Evolutionary conservation across 306 rosid species (phyloP), one percentile per base, ranked within the genome.

Genomic region (Chamaecrista fasciculata): DNA sequence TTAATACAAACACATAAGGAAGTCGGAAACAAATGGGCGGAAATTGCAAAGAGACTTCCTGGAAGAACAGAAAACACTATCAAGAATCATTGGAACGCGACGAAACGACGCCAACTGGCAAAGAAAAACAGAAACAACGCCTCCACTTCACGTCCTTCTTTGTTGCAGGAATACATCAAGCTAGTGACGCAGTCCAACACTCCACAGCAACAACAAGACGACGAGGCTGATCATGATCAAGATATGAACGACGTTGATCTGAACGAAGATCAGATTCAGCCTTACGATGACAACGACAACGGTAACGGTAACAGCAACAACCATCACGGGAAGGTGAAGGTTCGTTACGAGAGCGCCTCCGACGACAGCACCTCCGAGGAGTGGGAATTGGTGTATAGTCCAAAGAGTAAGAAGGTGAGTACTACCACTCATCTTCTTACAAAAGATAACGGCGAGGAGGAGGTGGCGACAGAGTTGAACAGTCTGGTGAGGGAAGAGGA

Each of bases 31-130:
- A 75, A 57, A 11, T 90, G 94, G 96, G 83, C 91, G 0, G 81
- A 85, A 57, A 90, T 90, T 4, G 86, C 94, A 0, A 79, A 62
- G 25, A 58, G 64, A 21, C 6, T 87, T n/a, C 81, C 81, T 0
- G 91, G 89, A 0, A 36, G 94, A 19, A 76, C 85, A 0, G 94
- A 85, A 21, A 90, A 87, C 80, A 59, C 79, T 0, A 76, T 87
- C 2, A 90, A 90, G 65, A 90, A 90, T 20, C 91, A 75, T 14
- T 87, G 88, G 94, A 85, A 87, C 19, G 79, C 86, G 14, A 83
- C 88, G 2, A 87, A 78, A 71, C 43, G 94, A 0, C 76, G 83
- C 58, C 79, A 64, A 2, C 55, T 50, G 53, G 31, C 85, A 0
- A 85, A 81, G 64, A 81, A 12, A 62, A 16, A 0, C 0, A 80